Evolutionary conservation across 345 rosid genomes (phyloP), one percentile per base, ranked within the genome.

Genomic region (Salix dunnii): DNA sequence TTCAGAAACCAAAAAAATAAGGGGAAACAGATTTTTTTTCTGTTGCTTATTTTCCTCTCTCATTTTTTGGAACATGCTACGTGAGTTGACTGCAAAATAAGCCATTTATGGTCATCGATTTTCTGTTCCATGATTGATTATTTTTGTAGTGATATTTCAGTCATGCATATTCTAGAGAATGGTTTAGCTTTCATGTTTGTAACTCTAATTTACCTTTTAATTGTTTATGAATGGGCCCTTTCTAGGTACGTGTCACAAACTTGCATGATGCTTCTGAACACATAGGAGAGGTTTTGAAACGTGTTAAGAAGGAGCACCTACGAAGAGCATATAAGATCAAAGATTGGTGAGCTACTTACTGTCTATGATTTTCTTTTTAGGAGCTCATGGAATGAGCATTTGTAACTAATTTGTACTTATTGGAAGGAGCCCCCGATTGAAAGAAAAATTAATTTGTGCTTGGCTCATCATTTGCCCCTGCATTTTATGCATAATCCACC

Each of bases 241-340:
- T 73, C 8, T 38, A 92, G 99, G 99, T 93, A 58, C 92, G 91
- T 46, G 94, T 91, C 58, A 91, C 97, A 78, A 96, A 96, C 85
- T 81, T 96, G 78, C 88, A 74, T 42, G 92, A 96, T 85, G 98
- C 99, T 82, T 58, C 96, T 75, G 98, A 93, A 77, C 98, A 93
- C 80, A 91, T 96, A 49, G 92, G 97, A 70, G 96, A 92, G 83
- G 97, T 93, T 65, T 79, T 96, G 78, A 93, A 82, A 75, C 97
- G 97, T 78, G 97, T 96, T 51, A 96, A 92, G 82, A 92, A 91
- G 82, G 91, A 90, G 78, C 97, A 96, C 76, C 84, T 96, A 80
- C 76, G 86, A 80, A 93, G 96, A 80, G 99, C 98, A 18, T 96
- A 93, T 78, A 91, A 88, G 88, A 93, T 96, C 79, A 79, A 87